Evolutionary conservation across 1,284 basidiomycete genomes (phyloP).

Genomic region (Abortiporus biennis): DNA sequence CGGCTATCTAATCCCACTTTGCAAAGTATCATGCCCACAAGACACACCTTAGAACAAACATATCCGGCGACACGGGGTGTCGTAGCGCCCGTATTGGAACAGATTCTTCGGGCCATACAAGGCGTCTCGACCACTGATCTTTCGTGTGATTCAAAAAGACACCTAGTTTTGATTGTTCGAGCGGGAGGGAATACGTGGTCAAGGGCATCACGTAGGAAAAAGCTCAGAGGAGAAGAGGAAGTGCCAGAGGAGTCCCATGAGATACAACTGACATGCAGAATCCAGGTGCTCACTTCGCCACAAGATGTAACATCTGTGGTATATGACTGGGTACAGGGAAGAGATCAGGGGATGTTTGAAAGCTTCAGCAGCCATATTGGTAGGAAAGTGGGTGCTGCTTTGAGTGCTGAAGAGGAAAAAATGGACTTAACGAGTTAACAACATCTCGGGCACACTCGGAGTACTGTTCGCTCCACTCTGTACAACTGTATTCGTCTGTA

Average conservation of each 20-base stretch:
- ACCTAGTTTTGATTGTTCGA: no score
- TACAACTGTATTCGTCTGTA: no score
- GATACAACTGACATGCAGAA: not conserved
- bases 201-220: conserved; percentile 54
- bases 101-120: no score
- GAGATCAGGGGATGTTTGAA: conserved; percentile 56
- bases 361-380: conserved; percentile 60
- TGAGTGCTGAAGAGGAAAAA: conserved; percentile 1
- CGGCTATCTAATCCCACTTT: conserved; percentile 41
- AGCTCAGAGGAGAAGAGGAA: conserved; percentile 13
- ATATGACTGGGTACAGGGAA: conserved; percentile 59
- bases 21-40: conserved; percentile 45
- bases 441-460: no score
- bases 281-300: conserved; percentile 9
- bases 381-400: conserved; percentile 26
- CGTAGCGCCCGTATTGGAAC: not conserved
- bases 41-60: conserved; percentile 44
- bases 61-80: conserved; percentile 7
- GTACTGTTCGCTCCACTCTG: no score
- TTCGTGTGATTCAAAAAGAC: no score
- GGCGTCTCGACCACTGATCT: no score
- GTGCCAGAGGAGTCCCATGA: no score
- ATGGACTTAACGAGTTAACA: conserved; percentile 6
- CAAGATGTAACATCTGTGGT: conserved; percentile 6
- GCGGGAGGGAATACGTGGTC: conserved; percentile 68